Percentiles rank a stretch among this genome's conserved stretches.
These are phyloP conservation scores for Rhizophora apiculata DNA, from an alignment of 345 rosid genomes.

Conservation along the genomic window DNA sequence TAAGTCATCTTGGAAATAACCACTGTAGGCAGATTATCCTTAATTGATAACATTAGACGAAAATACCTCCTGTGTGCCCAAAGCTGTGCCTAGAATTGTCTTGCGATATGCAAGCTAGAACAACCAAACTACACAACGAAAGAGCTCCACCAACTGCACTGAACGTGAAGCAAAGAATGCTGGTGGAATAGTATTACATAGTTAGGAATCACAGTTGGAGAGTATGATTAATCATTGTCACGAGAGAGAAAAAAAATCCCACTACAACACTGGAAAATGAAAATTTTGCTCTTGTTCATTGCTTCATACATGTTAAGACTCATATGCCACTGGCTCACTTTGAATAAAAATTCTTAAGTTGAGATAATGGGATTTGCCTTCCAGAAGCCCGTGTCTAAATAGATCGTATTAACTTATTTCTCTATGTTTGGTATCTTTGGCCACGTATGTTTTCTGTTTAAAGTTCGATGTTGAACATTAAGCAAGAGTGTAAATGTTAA, in stretches of 20 bases:
- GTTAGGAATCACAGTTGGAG: background rate
- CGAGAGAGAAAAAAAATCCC: too few species aligned
- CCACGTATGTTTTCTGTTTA: too few species aligned
- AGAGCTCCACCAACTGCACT: conserved; percentile 47
- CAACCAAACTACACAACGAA: conserved; percentile 53
- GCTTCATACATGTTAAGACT: too few species aligned
- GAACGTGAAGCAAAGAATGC: conserved; percentile 46
- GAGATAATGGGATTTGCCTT: background rate
- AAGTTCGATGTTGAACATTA: too few species aligned
- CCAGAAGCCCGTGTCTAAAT: too few species aligned
- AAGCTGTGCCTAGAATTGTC: conserved; percentile 61
- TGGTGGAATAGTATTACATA: conserved; percentile 13
- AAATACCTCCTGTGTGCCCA: conserved; percentile 63
- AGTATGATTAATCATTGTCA: background rate
- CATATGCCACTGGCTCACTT: background rate
- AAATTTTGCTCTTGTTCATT: too few species aligned
- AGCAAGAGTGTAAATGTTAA: background rate
- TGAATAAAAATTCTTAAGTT: background rate
- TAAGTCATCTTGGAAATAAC: background rate
- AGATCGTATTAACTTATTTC: too few species aligned
- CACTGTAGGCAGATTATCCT: too few species aligned
- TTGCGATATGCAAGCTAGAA: conserved; percentile 54
- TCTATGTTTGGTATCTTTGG: too few species aligned
- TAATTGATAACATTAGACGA: background rate
- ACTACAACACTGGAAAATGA: too few species aligned